These are phyloP conservation scores for Xylariaceae sp. DNA, from an alignment of 2,329 filamentous ascomycete genomes.

Conservation along the genomic window DNA sequence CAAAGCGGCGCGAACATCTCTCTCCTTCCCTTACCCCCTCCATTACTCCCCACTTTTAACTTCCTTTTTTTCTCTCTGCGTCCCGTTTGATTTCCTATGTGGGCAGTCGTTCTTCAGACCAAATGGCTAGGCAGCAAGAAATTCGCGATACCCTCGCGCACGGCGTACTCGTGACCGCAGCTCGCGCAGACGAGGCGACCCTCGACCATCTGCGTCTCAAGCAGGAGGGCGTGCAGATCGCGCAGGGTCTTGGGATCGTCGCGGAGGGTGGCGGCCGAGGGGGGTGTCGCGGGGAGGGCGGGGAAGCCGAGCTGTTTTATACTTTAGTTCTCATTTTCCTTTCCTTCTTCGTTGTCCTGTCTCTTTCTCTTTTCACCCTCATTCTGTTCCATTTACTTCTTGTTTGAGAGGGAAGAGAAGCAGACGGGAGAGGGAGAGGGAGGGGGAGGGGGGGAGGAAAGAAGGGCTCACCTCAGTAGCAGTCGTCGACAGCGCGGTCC, in stretches of 20 bases:
- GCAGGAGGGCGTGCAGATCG: constrained; percentile 73
- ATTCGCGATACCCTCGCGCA: constrained; percentile 95
- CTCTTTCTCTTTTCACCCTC: not conserved
- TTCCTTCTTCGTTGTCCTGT: not conserved
- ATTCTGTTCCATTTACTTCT: too few relatives aligned
- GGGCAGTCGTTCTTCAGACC: constrained; percentile 45
- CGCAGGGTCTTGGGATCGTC: constrained; percentile 63
- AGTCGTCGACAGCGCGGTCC: constrained; percentile 71
- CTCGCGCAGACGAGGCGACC: constrained; percentile 86
- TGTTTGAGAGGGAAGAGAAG: too few relatives aligned
- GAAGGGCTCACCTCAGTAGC: constrained; percentile 61
- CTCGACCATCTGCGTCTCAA: constrained; percentile 85
- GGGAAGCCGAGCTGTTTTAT: constrained; percentile 68
- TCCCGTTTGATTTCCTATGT: not conserved
- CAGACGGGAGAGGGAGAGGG: not conserved
- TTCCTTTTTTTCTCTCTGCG: not conserved
- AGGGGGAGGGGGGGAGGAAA: not conserved
- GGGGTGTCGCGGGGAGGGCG: constrained; percentile 59
- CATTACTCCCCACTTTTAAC: not conserved
- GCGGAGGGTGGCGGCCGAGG: constrained; percentile 56
- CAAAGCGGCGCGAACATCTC: too few relatives aligned
- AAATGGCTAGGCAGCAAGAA: constrained; percentile 91
- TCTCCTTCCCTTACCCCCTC: not conserved
- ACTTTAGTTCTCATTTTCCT: not conserved
- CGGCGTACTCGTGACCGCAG: constrained; percentile 88